These are phyloP conservation scores for Coemansia sp. DNA, from an alignment of 192 early-diverging fungal species.

Conservation along the genomic window DNA sequence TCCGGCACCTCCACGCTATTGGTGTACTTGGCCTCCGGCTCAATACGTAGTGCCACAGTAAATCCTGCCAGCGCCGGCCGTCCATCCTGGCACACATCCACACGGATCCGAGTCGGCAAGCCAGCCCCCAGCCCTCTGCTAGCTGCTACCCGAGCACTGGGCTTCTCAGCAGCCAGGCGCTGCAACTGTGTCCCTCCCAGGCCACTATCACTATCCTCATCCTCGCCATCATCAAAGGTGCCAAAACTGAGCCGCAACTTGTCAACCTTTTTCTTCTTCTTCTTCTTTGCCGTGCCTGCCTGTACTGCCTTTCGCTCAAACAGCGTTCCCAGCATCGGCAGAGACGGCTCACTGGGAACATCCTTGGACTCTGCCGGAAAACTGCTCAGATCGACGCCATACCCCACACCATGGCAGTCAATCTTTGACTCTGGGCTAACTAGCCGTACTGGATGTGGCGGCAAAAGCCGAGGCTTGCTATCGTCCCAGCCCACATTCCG, in stretches of 20 bases:
- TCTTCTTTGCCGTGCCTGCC: conserved; percentile 1
- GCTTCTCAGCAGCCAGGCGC: not conserved
- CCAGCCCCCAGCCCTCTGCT: no score
- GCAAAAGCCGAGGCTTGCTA: not conserved
- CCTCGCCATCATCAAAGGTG: conserved; percentile 9
- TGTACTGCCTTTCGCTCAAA: conserved; percentile 7
- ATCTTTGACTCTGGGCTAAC: not conserved
- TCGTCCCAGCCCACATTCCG: not conserved
- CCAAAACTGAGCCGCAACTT: conserved; percentile 31
- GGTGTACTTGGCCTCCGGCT: not conserved
- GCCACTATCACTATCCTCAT: conserved; percentile 3
- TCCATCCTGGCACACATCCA: conserved; percentile 15
- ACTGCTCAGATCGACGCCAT: conserved; percentile 10
- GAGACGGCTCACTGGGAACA: not conserved
- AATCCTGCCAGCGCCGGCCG: conserved; percentile 15
- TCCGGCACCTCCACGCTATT: not conserved
- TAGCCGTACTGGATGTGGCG: not conserved
- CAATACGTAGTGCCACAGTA: not conserved
- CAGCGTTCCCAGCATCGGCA: conserved; percentile 16
- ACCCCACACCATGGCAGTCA: conserved; percentile 19
- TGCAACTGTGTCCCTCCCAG: not conserved
- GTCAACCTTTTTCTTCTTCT: conserved; percentile 2
- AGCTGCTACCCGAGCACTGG: no score
- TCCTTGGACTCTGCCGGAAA: not conserved
- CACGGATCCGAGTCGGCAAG: no score